Conservation (phyloP, 1,284 basidiomycete genomes). For the Microbotryomycetes sp. region DNA sequence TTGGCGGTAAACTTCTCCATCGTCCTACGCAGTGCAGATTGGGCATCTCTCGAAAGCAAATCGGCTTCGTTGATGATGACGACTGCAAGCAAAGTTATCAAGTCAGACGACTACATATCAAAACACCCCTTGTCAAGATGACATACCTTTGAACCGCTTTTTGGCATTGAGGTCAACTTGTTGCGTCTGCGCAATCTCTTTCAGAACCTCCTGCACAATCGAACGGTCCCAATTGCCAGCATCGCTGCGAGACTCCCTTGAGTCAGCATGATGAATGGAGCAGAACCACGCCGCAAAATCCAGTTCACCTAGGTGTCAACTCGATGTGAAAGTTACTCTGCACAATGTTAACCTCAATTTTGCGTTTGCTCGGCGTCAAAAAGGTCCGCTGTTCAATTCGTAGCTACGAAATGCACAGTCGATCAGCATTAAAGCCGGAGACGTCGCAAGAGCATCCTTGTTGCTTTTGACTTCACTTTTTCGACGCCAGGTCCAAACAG, state of each 20-base stretch:
- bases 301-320: constrained; percentile 80
- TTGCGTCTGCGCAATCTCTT: constrained; percentile 98
- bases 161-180: constrained; percentile 94
- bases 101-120: neutral
- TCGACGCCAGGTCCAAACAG: constrained; percentile 88
- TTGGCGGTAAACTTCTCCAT: constrained; percentile 99
- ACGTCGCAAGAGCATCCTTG: neutral
- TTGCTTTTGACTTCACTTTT: constrained; percentile 55
- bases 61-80: constrained; percentile 99
- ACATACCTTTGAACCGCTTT: constrained; percentile 87
- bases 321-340: constrained; percentile 98
- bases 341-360: constrained; percentile 93
- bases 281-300: neutral
- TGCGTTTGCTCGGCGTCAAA: constrained; percentile 86
- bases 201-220: constrained; percentile 93
- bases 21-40: constrained; percentile 90
- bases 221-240: constrained; percentile 93
- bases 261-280: constrained; percentile 2
- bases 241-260: constrained; percentile 74
- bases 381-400: constrained; percentile 98
- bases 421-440: neutral
- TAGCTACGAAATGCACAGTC: constrained; percentile 53
- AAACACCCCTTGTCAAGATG: no score
- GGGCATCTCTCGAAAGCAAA: constrained; percentile 86
- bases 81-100: constrained; percentile 50